Base-by-base conservation (phyloP, 1,284 basidiomycete genomes). In the Cryptococcus depauperatus region DNA sequence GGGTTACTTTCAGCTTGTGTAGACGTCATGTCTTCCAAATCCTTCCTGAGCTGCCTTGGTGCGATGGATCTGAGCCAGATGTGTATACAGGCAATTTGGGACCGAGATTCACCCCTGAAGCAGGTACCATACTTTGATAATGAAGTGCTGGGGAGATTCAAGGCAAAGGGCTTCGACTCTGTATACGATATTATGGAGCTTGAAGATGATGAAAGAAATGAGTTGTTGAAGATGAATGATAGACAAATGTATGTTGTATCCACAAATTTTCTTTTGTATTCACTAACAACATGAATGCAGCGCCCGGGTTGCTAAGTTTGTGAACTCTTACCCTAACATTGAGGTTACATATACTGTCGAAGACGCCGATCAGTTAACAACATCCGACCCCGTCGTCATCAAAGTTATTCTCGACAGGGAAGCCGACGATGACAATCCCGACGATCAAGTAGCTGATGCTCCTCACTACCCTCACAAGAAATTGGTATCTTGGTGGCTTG, bases 51-150 rank as follows among this genome's bases (percentile, higher is more conserved):
- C 62, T 93, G 92, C 1, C 74, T 97, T 13, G 86, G 92, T 40
- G 93, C 92, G 0, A 98, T 98, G 95, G 95, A 99, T 73, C 69
- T 98, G 48, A 87, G 85, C n/a, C 95, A 98, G 73, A 98, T 98
- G 93, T 91, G 88, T 68, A 90, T 97, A 2, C 95, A 98, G 70
- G 92, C 87, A 0, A 83, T 93, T 66, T 97, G 93, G 93, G 92
- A 98, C 62, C 84, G 83, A 26, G 95, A 96, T 68, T 89, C 85
- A 37, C 88, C 90, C 0, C 71, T 97, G 63, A 88, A 86, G 64
- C 93, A 98, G 68, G 85, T 98, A 37, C 95, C 95, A 9, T 89
- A 95, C 71, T 98, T 97, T 70, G 87, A 92, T 54, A 71, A 79
- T 8, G 85, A 90, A 37, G 85, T 87, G 27, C 75, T 98, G 60